phyloP scores from a whole-genome alignment of 1,284 basidiomycete species.

The Ceratobasidium sp. region DNA sequence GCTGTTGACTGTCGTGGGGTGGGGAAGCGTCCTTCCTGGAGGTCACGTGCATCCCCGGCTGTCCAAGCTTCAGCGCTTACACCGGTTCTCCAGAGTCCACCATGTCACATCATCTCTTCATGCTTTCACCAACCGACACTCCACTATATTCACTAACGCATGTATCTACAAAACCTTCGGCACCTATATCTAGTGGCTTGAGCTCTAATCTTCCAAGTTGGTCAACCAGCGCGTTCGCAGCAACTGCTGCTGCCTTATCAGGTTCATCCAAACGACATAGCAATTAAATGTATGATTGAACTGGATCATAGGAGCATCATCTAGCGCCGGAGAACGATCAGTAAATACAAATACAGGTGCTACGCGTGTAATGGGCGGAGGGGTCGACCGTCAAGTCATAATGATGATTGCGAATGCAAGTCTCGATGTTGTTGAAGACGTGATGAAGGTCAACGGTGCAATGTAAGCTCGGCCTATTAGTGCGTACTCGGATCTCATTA shows the following conservation, averaged over 20 bases:
- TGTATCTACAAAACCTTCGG: constrained; percentile 72
- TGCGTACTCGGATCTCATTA: constrained; percentile 1
- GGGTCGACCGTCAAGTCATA: constrained; percentile 87
- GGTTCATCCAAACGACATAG: constrained; percentile 56
- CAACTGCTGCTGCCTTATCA: constrained; percentile 81
- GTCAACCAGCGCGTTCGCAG: constrained; percentile 85
- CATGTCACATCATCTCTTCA: constrained; percentile 85
- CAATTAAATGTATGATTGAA: neutral
- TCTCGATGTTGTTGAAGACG: constrained; percentile 89
- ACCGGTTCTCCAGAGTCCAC: neutral
- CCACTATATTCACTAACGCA: constrained; percentile 81
- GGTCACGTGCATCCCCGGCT: neutral
- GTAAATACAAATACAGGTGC: constrained; percentile 30
- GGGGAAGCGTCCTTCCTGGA: neutral
- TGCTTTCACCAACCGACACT: constrained; percentile 81
- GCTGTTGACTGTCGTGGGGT: neutral
- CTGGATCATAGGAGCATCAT: constrained; percentile 6
- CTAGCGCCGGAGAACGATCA: constrained; percentile 24
- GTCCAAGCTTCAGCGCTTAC: neutral
- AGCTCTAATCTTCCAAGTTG: constrained; percentile 81
- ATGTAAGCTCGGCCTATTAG: constrained; percentile 66
- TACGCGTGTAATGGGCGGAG: constrained; percentile 60
- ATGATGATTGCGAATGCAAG: constrained; percentile 97
- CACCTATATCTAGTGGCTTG: constrained; percentile 65
- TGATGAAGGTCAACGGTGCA: constrained; percentile 80